Evolutionary conservation across 2,329 filamentous ascomycete species (phyloP).

Genomic region (Colletotrichum sp.): DNA sequence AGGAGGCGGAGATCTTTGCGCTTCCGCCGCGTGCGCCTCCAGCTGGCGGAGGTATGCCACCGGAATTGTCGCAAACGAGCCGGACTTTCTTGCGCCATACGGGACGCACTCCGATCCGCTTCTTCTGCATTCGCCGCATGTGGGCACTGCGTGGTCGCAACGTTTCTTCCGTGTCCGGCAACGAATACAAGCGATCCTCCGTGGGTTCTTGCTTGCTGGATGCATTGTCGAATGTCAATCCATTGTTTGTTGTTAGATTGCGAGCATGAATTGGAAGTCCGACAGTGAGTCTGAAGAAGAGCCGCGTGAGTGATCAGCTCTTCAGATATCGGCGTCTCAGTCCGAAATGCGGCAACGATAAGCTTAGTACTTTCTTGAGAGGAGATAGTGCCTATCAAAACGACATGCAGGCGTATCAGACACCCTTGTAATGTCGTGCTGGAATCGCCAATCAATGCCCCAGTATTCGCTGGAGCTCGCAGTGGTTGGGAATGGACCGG

Average conservation of each 20-base stretch:
- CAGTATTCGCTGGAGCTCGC: not conserved
- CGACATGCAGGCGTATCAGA: not conserved
- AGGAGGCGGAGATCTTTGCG: not conserved
- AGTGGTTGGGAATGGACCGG: not conserved
- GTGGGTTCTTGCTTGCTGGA: not conserved
- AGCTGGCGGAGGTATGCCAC: not conserved
- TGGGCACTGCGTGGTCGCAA: not conserved
- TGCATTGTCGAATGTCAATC: not conserved
- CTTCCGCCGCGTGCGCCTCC: not conserved
- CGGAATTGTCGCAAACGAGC: not conserved
- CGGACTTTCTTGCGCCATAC: not conserved
- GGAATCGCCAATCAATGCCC: not conserved
- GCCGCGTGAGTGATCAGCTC: not conserved
- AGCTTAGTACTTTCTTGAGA: not conserved
- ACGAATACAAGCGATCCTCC: not conserved
- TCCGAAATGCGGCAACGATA: not conserved
- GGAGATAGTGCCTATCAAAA: not conserved
- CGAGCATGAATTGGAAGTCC: not conserved
- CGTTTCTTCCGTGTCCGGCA: not conserved
- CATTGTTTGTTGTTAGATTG: not conserved
- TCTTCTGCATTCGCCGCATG: not conserved
- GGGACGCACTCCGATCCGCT: not conserved
- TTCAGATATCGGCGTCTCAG: not conserved
- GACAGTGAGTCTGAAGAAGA: not conserved
- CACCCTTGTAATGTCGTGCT: not conserved